Evolutionary conservation across 495 filamentous ascomycete genomes (phyloP).

Genomic region (Pyrenula aspistea): DNA sequence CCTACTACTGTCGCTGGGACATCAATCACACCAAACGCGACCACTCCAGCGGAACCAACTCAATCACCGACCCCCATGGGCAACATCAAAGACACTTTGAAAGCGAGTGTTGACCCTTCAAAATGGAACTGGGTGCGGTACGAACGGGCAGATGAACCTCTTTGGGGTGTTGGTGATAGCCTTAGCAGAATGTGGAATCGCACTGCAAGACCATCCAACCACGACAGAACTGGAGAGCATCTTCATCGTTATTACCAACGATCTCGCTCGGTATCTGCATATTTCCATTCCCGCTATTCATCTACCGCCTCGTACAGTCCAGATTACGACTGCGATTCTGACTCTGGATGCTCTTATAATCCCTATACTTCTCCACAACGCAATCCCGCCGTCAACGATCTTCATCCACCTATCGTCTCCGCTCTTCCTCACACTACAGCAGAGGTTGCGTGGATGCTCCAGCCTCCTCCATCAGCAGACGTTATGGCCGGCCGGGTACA

Average conservation of each 20-base stretch:
- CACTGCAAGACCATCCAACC: neutral
- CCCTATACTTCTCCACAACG: neutral
- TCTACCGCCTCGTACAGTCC: neutral
- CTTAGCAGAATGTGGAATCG: neutral
- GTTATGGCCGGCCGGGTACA: constrained; percentile 73
- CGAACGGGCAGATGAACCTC: neutral
- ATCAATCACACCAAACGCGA: neutral
- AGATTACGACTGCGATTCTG: neutral
- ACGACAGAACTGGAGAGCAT: neutral
- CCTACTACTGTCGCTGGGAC: neutral
- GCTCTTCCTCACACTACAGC: constrained; percentile 51
- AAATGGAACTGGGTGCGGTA: constrained; percentile 1
- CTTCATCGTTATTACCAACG: neutral
- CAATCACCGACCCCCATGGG: neutral
- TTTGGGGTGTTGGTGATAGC: neutral
- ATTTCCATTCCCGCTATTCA: neutral
- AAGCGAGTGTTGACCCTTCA: neutral
- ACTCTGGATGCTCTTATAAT: neutral
- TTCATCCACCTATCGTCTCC: constrained; percentile 77
- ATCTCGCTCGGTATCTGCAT: neutral
- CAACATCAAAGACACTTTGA: constrained; percentile 1
- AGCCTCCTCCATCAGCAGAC: constrained; percentile 71
- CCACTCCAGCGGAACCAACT: neutral
- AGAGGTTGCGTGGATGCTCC: constrained; percentile 79
- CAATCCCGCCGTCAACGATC: constrained; percentile 68